A percentile compares a stretch with the other conserved stretches of the same genome.
Evolutionary conservation across 164 flowering plant species (phyloP).

Genomic region (Litsea cubeba): DNA sequence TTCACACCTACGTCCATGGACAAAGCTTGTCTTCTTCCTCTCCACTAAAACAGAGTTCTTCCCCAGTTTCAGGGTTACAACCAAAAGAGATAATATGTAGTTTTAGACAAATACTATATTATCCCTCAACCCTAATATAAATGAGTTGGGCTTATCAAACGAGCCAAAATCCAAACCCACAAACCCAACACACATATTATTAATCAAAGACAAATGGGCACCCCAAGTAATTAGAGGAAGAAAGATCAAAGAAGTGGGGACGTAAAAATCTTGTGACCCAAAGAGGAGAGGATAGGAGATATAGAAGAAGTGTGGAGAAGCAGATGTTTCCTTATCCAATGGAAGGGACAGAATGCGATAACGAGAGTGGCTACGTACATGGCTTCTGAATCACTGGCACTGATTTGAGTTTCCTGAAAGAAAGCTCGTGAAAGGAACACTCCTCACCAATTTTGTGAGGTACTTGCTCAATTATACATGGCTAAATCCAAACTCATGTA

Average conservation of each 20-base stretch:
- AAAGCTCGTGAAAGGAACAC: background rate
- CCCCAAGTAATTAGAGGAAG: background rate
- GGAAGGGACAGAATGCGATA: background rate
- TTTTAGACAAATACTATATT: too few species aligned
- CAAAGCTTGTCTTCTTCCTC: too few species aligned
- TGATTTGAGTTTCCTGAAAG: background rate
- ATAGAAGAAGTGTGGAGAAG: too few species aligned
- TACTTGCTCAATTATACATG: too few species aligned
- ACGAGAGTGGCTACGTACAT: background rate
- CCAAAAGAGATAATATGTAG: too few species aligned
- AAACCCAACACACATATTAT: background rate
- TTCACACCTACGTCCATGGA: too few species aligned
- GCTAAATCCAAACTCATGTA: too few species aligned
- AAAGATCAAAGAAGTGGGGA: background rate
- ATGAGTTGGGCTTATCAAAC: too few species aligned
- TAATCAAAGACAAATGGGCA: background rate
- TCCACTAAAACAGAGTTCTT: too few species aligned
- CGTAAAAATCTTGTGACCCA: background rate
- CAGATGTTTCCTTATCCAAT: background rate
- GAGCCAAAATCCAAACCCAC: background rate
- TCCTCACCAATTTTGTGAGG: too few species aligned
- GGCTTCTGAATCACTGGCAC: background rate
- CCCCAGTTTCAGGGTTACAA: too few species aligned
- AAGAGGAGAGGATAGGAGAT: background rate
- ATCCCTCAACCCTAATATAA: too few species aligned